Conservation (phyloP, 768 basidiomycete genomes). For the Termitomyces sp. region DNA sequence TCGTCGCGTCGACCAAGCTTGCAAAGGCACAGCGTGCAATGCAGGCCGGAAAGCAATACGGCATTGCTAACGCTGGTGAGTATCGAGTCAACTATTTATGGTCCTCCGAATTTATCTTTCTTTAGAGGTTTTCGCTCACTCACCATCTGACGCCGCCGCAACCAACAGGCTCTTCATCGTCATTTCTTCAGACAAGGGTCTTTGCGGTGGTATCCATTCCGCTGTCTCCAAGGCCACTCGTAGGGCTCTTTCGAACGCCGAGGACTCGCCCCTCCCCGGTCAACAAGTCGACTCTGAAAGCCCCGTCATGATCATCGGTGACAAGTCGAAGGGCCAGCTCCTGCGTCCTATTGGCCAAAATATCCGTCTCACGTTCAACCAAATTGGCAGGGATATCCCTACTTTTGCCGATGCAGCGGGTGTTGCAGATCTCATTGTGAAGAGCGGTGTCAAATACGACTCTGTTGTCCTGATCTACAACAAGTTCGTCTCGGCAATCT, state of each 20-base stretch:
- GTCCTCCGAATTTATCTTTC: background rate
- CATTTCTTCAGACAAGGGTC: constrained; percentile 97
- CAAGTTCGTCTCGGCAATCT: constrained; percentile 83
- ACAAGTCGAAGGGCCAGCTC: constrained; percentile 96
- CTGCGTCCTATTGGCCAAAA: constrained; percentile 57
- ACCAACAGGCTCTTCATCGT: constrained; percentile 88
- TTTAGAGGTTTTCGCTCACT: constrained; percentile 84
- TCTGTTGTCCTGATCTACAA: constrained; percentile 78
- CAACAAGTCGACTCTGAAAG: constrained; percentile 52
- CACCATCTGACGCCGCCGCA: constrained; percentile 59
- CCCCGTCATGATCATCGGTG: constrained; percentile 84
- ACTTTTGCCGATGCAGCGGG: constrained; percentile 95
- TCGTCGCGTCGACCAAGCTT: constrained; percentile 98
- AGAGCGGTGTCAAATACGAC: constrained; percentile 83
- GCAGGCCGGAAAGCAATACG: constrained; percentile 88
- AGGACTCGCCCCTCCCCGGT: constrained; percentile 44
- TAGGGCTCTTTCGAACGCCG: constrained; percentile 52
- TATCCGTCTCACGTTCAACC: constrained; percentile 87
- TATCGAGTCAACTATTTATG: constrained; percentile 3
- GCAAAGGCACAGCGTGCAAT: constrained; percentile 94
- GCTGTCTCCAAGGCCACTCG: constrained; percentile 90
- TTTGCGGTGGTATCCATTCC: constrained; percentile 99
- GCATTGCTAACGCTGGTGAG: constrained; percentile 84
- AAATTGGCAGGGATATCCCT: constrained; percentile 95
- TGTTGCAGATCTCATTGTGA: constrained; percentile 89